Evolutionary conservation across 202 grass and related monocot genomes (phyloP).

Genomic region (Saccharum hybrid): DNA sequence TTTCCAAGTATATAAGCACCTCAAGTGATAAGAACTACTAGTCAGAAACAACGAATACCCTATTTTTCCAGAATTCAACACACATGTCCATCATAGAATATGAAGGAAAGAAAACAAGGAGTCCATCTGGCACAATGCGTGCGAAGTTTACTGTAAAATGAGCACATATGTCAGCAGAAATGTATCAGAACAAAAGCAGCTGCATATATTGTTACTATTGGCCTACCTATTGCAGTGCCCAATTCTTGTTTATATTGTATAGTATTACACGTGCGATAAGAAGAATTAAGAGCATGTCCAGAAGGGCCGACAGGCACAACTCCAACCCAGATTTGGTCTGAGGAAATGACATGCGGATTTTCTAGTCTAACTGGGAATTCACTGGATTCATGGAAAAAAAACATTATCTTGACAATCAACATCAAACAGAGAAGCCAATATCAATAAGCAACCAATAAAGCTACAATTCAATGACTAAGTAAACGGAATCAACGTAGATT

Average conservation of each 20-base stretch:
- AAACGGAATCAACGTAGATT: slow-evolving; percentile 36
- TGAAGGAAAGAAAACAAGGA: slow-evolving; percentile 97
- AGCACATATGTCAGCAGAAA: slow-evolving; percentile 24
- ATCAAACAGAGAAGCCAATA: slow-evolving; percentile 38
- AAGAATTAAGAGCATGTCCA: slow-evolving; percentile 94
- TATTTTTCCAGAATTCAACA: slow-evolving; percentile 90
- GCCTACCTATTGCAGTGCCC: slow-evolving; percentile 79
- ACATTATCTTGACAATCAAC: slow-evolving; percentile 32
- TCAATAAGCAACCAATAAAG: slow-evolving; percentile 37
- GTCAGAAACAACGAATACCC: slow-evolving; percentile 52
- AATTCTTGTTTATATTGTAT: slow-evolving; percentile 97
- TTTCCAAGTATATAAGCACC: slow-evolving; percentile 21
- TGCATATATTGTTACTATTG: slow-evolving; percentile 44
- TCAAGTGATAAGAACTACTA: slow-evolving; percentile 42
- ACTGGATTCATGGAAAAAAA: slow-evolving; percentile 58
- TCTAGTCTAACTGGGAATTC: slow-evolving; percentile 96
- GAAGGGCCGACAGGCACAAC: slow-evolving; percentile 89
- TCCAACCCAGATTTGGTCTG: slow-evolving; percentile 91
- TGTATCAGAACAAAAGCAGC: slow-evolving; percentile 39
- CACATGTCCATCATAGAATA: slow-evolving; percentile 99
- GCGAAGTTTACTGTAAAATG: slow-evolving; percentile 87
- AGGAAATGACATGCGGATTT: slow-evolving; percentile 95
- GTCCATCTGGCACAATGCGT: slow-evolving; percentile 92
- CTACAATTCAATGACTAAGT: slow-evolving; percentile 34
- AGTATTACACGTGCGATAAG: slow-evolving; percentile 74